A percentile compares a stretch with the other conserved stretches of the same genome.
phyloP scores from a whole-genome alignment of 805 yeast species.

The Candida manassasensis region DNA sequence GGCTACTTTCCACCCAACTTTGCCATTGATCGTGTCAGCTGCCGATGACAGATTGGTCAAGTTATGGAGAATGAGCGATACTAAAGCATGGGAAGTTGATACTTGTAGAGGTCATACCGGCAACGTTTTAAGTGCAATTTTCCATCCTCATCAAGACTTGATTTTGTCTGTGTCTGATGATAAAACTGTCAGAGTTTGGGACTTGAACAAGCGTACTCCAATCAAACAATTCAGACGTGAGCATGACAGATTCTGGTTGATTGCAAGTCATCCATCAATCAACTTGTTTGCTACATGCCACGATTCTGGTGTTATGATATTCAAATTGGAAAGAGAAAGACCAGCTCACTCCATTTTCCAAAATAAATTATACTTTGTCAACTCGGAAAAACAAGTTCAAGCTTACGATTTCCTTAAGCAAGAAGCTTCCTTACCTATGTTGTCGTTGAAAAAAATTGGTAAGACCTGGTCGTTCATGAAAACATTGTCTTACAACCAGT shows the following conservation, averaged over 20 bases:
- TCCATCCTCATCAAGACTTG: constrained; percentile 91
- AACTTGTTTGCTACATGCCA: constrained; percentile 95
- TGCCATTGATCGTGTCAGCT: constrained; percentile 91
- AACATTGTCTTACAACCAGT: constrained; percentile 83
- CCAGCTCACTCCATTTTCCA: constrained; percentile 80
- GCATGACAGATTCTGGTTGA: constrained; percentile 89
- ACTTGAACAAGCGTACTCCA: constrained; percentile 86
- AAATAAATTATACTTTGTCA: constrained; percentile 70
- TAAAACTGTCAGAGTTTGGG: constrained; percentile 96
- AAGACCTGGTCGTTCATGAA: constrained; percentile 82
- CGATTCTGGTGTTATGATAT: constrained; percentile 96
- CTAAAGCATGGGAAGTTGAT: constrained; percentile 99
- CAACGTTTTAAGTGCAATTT: constrained; percentile 80
- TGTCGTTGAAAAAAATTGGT: constrained; percentile 80
- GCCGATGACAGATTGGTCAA: constrained; percentile 95
- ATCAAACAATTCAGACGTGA: constrained; percentile 93
- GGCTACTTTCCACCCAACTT: constrained; percentile 96
- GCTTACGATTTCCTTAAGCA: constrained; percentile 63
- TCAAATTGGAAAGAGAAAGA: constrained; percentile 94
- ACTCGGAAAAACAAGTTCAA: constrained; percentile 83
- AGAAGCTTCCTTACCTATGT: constrained; percentile 68
- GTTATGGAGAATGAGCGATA: constrained; percentile 95
- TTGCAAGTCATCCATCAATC: constrained; percentile 83
- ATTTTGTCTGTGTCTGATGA: constrained; percentile 94
- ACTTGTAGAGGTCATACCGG: constrained; percentile 97